Conservation (phyloP, 371 early-diverging fungal genomes). For the Mortierella sp. region DNA sequence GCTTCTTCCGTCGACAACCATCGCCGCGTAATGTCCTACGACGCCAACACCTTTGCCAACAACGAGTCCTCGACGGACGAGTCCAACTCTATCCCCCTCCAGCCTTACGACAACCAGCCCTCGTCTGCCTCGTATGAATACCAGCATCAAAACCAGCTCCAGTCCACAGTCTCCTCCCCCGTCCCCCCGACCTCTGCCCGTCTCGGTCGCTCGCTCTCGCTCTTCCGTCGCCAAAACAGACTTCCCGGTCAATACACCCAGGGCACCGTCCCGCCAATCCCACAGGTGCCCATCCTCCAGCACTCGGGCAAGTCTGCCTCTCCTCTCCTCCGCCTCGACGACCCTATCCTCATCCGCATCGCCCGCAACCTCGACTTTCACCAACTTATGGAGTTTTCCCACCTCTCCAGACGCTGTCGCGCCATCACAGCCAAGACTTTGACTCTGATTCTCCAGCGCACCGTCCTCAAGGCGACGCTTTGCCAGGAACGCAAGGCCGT, state of each 20-base stretch:
- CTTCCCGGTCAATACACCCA: conserved; percentile 38
- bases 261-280: conserved; percentile 48
- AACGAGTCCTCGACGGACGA: conserved; percentile 20
- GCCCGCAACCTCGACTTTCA: conserved; percentile 36
- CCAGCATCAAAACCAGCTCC: conserved; percentile 9
- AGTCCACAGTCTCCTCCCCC: not conserved
- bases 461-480: conserved; percentile 54
- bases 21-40: conserved; percentile 44
- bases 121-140: conserved; percentile 10
- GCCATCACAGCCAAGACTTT: conserved; percentile 51
- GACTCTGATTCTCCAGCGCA: conserved; percentile 41
- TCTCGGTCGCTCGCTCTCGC: conserved; percentile 42
- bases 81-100: conserved; percentile 44
- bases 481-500: conserved; percentile 57
- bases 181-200: conserved; percentile 14
- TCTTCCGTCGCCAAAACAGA: conserved; percentile 44
- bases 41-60: conserved; percentile 27
- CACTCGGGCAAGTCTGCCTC: conserved; percentile 47
- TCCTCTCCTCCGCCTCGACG: conserved; percentile 42
- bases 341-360: conserved; percentile 51
- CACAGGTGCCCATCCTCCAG: conserved; percentile 48
- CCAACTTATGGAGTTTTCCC: conserved; percentile 43
- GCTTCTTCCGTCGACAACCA: conserved; percentile 36
- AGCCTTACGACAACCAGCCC: not conserved
- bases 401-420: conserved; percentile 53